Percentiles rank a stretch among this genome's conserved stretches.
phyloP scores from a whole-genome alignment of 768 basidiomycete genomes.

The Boletus rubroflammeus region DNA sequence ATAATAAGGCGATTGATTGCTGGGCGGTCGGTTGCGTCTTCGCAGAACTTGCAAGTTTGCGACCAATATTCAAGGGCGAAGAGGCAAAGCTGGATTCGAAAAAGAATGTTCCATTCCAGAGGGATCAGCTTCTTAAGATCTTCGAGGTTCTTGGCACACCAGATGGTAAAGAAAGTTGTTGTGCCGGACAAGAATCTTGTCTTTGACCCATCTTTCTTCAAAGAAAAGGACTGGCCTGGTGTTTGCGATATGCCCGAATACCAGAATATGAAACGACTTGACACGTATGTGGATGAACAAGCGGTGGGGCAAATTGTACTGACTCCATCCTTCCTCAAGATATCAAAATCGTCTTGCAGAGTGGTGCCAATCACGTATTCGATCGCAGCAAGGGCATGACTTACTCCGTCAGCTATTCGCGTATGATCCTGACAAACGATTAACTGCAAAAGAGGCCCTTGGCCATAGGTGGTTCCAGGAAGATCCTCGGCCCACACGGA shows the following conservation, averaged over 20 bases:
- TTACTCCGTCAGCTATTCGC: slow-evolving; percentile 83
- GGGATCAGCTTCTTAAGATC: slow-evolving; percentile 94
- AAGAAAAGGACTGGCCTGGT: slow-evolving; percentile 87
- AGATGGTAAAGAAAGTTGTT: slow-evolving; percentile 46
- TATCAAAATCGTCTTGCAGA: slow-evolving; percentile 59
- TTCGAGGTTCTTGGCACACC: slow-evolving; percentile 92
- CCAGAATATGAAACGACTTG: slow-evolving; percentile 73
- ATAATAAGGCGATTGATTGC: slow-evolving; percentile 93
- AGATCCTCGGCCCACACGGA: slow-evolving; percentile 79
- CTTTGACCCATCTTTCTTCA: slow-evolving; percentile 1
- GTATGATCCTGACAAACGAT: slow-evolving; percentile 85
- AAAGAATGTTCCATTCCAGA: slow-evolving; percentile 96
- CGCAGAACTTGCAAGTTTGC: slow-evolving; percentile 87
- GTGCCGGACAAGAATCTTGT: neutral
- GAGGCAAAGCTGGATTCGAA: slow-evolving; percentile 97
- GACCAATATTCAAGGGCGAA: slow-evolving; percentile 99
- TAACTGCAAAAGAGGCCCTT: slow-evolving; percentile 80
- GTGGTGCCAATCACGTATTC: slow-evolving; percentile 73
- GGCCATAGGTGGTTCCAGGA: slow-evolving; percentile 90
- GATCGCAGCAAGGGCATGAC: slow-evolving; percentile 65
- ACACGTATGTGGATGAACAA: slow-evolving; percentile 46
- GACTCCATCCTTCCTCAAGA: slow-evolving; percentile 34
- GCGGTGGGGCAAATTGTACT: neutral
- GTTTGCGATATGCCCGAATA: slow-evolving; percentile 87
- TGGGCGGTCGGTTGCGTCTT: slow-evolving; percentile 99